Base-by-base conservation (phyloP, 768 basidiomycete species). In the Lactarius hengduanensis region DNA sequence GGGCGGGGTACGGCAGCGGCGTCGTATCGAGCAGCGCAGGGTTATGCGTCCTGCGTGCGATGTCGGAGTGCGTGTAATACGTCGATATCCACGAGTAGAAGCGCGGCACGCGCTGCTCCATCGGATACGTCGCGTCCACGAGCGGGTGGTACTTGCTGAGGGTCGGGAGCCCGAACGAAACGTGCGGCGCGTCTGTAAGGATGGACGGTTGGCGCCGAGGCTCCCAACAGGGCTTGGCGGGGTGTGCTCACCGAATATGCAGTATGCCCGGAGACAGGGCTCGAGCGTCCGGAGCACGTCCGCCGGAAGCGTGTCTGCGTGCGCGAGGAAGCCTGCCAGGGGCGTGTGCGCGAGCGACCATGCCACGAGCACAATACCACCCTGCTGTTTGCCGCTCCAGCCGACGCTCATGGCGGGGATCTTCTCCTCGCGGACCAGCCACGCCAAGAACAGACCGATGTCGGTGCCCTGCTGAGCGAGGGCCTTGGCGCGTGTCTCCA, bases 281-380 rank as follows among this genome's bases (percentile, higher is more conserved):
- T 63, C 69, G 36, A 69, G 61, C 2, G 28, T 34, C 5, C 50
- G 30, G 13, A 58, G 61, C 5, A 53, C 57, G 53, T 70, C 67
- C 13, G 30, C 54, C 16, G 69, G 69, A 38, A 70, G 62, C 11
- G 55, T 47, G 7, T 69, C 58, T 15, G 64, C 57, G 61, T 50
- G 50, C 18, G 69, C 67, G 22, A 70, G 61, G 53, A 70, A 57
- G 1, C 63, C 68, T 30, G 60, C 68, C 13, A 60, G 3, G 16
- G 69, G 54, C 8, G 64, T 65, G 28, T 69, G 69, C 15, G 67
- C 69, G 30, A 69, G 67, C 43, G 69, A 70, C 67, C 69, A 69
- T 20, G 68, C 69, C 0, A 70, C 59, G n/a, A 70, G 57, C 32
- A 54, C 69, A 36, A 70, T 65, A 0, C 69, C 69, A 45, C 69